phyloP scores from a whole-genome alignment of 768 basidiomycete species.

The Grammothele lineata region DNA sequence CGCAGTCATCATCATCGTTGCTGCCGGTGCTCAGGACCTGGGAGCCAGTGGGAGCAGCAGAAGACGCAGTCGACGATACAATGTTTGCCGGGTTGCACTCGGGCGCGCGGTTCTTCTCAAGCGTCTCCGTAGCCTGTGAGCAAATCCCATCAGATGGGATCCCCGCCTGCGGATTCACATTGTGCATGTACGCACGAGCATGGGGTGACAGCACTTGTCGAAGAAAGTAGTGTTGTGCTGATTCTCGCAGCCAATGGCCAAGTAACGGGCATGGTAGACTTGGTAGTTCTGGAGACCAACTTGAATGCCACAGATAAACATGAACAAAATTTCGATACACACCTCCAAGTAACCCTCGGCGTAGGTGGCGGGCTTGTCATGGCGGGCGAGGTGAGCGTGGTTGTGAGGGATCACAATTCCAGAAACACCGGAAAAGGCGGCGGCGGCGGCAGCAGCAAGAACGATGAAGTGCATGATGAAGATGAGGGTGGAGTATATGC shows the following conservation, averaged over 20 bases:
- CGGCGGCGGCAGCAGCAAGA: conserved; percentile 42
- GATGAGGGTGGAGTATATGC: conserved; percentile 2
- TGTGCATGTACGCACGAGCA: conserved; percentile 41
- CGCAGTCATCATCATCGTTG: conserved; percentile 12
- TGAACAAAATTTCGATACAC: not conserved
- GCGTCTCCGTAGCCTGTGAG: conserved; percentile 46
- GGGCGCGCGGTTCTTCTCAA: conserved; percentile 40
- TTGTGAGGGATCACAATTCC: conserved; percentile 36
- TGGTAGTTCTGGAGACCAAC: conserved; percentile 40
- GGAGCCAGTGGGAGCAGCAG: conserved; percentile 17
- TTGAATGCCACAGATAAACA: not conserved
- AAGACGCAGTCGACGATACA: conserved; percentile 17
- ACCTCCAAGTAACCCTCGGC: conserved; percentile 40
- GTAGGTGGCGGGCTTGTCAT: conserved; percentile 37
- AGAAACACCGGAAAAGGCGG: conserved; percentile 34
- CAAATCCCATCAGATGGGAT: not conserved
- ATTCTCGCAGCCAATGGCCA: conserved; percentile 44
- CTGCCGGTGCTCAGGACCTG: conserved; percentile 11
- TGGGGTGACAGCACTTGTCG: conserved; percentile 65
- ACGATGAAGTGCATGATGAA: conserved; percentile 29
- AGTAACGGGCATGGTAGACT: conserved; percentile 58
- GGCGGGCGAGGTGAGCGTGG: conserved; percentile 28
- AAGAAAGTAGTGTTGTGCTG: conserved; percentile 48
- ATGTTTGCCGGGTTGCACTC: conserved; percentile 48
- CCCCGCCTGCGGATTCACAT: not conserved